Base-by-base conservation (phyloP, 1,284 basidiomycete species). In the Paramarasmius palmivorus region DNA sequence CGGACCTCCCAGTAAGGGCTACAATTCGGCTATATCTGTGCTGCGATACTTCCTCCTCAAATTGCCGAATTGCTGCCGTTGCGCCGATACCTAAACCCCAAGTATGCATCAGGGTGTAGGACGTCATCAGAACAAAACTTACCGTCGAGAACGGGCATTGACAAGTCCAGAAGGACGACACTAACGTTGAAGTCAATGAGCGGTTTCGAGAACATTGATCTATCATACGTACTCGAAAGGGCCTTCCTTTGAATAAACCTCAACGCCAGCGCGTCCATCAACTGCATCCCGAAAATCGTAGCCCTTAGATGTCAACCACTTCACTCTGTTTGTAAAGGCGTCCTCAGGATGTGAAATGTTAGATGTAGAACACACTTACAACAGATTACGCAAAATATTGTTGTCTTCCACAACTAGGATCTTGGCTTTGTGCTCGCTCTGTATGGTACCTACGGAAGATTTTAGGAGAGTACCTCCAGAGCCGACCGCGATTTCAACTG, bases 101-200 rank as follows among this genome's bases (percentile, higher is more conserved):
- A 45, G 44, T 20, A 59, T 42, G 22, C 44, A 39, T 49, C 41
- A 48, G 50, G 9, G 19, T 19, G n/a, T 38, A 12, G 53, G 25
- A 56, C 26, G 48, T 22, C 17, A 26, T 42, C 23, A 36, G 34
- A 1, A 49, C 44, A 54, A 46, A n/a, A 63, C 73, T 57, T 61
- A 81, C 90, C 95, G 66, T 97, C 93, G 57, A 97, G 82, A 20
- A 93, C 72, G 0, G 93, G 95, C 95, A 98, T 98, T 0, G 92
- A 93, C 48, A 98, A 74, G 69, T 98, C 95, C 63, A 97, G 76
- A 22, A 96, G 78, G 38, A 95, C 84, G 37, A 95, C 83, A 58
- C 92, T 93, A 58, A 8, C 55, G 52, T 42, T 29, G 56, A 53
- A 55, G 29, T 50, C 48, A 50, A 57, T 49, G 42, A 54, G 32